Evolutionary conservation across 768 basidiomycete genomes (phyloP).

Genomic region (Phanerochaete sordida): DNA sequence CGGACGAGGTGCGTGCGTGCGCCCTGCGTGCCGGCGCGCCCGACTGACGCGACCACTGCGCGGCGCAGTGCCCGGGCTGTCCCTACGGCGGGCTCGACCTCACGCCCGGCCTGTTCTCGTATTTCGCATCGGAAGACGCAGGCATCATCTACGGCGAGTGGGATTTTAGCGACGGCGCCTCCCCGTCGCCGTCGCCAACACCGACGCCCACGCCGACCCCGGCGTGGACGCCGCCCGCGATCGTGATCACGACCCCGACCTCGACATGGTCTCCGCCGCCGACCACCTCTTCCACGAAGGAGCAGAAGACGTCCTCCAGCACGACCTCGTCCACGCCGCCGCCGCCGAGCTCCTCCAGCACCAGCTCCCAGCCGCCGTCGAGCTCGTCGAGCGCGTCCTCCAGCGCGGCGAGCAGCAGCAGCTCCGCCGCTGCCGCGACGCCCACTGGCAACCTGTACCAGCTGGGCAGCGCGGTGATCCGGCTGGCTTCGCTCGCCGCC

Average conservation of each 20-base stretch:
- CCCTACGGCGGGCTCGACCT: slow-evolving; percentile 60
- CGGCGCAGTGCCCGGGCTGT: slow-evolving; percentile 58
- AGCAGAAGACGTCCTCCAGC: background rate
- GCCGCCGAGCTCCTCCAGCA: background rate
- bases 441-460: background rate
- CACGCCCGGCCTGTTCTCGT: slow-evolving; percentile 51
- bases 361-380: background rate
- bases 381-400: background rate
- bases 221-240: slow-evolving; percentile 1
- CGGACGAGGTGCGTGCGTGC: slow-evolving; percentile 47
- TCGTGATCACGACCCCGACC: slow-evolving; percentile 8
- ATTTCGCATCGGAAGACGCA: slow-evolving; percentile 38
- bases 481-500: background rate
- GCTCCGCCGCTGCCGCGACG: slow-evolving; percentile 1
- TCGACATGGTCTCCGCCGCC: slow-evolving; percentile 8
- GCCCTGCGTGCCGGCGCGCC: background rate
- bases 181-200: slow-evolving; percentile 7
- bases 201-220: slow-evolving; percentile 11
- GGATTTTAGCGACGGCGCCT: slow-evolving; percentile 29
- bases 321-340: background rate
- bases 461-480: slow-evolving; percentile 2
- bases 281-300: background rate
- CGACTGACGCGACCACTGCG: background rate
- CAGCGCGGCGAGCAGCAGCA: background rate
- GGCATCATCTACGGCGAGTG: slow-evolving; percentile 53